Evolutionary conservation across 2,329 filamentous ascomycete genomes (phyloP).

Genomic region (Blastomyces gilchristii): DNA sequence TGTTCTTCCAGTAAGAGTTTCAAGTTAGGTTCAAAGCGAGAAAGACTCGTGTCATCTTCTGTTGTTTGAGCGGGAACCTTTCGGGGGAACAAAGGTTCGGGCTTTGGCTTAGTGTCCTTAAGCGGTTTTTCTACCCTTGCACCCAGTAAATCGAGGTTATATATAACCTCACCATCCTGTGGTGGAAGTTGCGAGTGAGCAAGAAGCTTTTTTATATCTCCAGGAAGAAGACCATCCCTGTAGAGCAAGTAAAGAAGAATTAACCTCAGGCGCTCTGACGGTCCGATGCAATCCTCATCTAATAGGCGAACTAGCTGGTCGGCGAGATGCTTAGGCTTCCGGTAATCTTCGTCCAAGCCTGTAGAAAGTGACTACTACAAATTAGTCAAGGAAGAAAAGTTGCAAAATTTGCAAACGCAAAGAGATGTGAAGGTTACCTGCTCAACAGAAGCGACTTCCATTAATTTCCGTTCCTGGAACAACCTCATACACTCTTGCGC

Average conservation of each 20-base stretch:
- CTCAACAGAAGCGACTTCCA: constrained; percentile 78
- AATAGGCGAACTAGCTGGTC: constrained; percentile 79
- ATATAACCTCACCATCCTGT: constrained; percentile 60
- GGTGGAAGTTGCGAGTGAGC: constrained; percentile 70
- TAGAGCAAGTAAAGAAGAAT: constrained; percentile 80
- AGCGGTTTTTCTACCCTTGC: constrained; percentile 60
- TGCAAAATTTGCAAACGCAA: neutral
- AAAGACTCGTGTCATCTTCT: constrained; percentile 72
- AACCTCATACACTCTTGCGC: constrained; percentile 94
- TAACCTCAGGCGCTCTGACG: constrained; percentile 69
- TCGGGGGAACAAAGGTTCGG: constrained; percentile 59
- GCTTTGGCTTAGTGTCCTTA: constrained; percentile 62
- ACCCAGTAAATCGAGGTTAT: constrained; percentile 70
- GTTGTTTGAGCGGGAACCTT: constrained; percentile 47
- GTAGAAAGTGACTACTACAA: constrained; percentile 62
- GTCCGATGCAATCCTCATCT: constrained; percentile 66
- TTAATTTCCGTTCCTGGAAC: constrained; percentile 74
- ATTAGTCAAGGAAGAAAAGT: constrained; percentile 8
- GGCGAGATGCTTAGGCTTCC: constrained; percentile 79
- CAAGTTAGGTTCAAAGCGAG: constrained; percentile 71
- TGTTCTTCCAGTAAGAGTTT: constrained; percentile 74
- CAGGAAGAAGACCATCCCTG: constrained; percentile 69
- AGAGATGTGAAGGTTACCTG: constrained; percentile 43
- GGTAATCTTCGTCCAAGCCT: constrained; percentile 82
- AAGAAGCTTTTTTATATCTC: constrained; percentile 75